Evolutionary conservation across 768 basidiomycete species (phyloP), one percentile per base, ranked within the genome.

Genomic region (Termitomyces sp.): DNA sequence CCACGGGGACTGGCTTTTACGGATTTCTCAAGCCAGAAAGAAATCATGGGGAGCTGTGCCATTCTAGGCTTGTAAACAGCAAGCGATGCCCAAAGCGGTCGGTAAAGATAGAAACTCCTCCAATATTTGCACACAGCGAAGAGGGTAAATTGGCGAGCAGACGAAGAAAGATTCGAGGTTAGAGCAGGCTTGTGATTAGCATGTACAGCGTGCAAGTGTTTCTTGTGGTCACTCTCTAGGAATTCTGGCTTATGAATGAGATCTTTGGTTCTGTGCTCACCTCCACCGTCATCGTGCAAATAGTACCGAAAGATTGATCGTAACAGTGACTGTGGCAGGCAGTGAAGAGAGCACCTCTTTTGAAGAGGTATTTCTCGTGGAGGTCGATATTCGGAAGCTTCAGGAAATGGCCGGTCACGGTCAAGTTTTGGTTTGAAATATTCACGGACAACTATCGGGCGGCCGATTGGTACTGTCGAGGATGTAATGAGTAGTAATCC

Each of bases 41-140:
- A 10, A 22, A 62, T 59, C n/a, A 10, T n/a, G 9, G 12, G 8
- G 9, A 54, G 4, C 22, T 62, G 61, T 16, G 24, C 51, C 8
- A 6, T 22, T 36, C 45, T 34, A 5, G 61, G 61, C 42, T 52
- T 53, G 54, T 53, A 56, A 16, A 59, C 55, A 6, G 55, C 51
- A 18, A 59, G 50, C 12, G 51, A 62, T 1, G 45, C 36, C 61
- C 61, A 62, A 26, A 62, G 46, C 13, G 34, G 1, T 16, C 33
- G 56, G 22, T 8, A 16, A 4, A 26, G 6, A 31, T n/a, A 24
- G 7, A 53, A 28, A 5, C 24, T 33, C 41, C 51, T 41, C 51
- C 55, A 62, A 4, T 6, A 29, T 33, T 18, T 39, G 24, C 54
- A 62, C 7, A 62, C 61, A 3, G 39, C 8, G 12, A 26, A 1